Percentiles rank a stretch among this genome's conserved stretches.
These are phyloP conservation scores for Rhizoclosmatium sp. DNA, from an alignment of 192 early-diverging fungal species.

Conservation along the genomic window DNA sequence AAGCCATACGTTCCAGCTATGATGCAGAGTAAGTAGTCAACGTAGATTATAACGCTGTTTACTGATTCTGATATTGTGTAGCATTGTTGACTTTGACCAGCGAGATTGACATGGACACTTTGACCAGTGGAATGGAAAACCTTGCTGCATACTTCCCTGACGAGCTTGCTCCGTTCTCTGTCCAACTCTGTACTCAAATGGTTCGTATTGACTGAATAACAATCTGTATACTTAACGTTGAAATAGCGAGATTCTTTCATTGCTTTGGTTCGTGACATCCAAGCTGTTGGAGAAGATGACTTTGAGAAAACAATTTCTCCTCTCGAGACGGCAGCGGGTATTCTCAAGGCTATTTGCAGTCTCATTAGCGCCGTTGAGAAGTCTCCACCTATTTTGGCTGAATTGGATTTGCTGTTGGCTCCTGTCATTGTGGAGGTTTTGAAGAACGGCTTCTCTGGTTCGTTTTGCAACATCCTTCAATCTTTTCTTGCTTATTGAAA, in stretches of 20 bases:
- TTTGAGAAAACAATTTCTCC: constrained; percentile 38
- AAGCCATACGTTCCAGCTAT: constrained; percentile 82
- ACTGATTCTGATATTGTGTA: constrained; percentile 7
- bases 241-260: constrained; percentile 80
- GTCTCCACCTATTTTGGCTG: constrained; percentile 77
- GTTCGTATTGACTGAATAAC: constrained; percentile 32
- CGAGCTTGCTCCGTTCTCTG: constrained; percentile 91
- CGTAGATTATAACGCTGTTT: constrained; percentile 14
- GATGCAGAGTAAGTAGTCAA: constrained; percentile 70
- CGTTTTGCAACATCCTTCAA: background rate
- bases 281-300: constrained; percentile 57
- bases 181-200: constrained; percentile 86
- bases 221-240: background rate
- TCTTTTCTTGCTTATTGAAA: background rate
- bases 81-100: constrained; percentile 86
- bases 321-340: constrained; percentile 38
- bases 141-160: constrained; percentile 92
- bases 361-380: constrained; percentile 84
- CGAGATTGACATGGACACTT: constrained; percentile 91
- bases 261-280: constrained; percentile 80
- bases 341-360: constrained; percentile 86
- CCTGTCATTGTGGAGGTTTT: constrained; percentile 83
- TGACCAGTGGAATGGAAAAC: constrained; percentile 86
- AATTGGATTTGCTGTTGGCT: constrained; percentile 80
- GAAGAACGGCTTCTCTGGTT: constrained; percentile 73